Percentiles rank a stretch among this genome's conserved stretches.
Evolutionary conservation across 2,329 filamentous ascomycete genomes (phyloP).

Genomic region (Thielaviopsis ethacetica): DNA sequence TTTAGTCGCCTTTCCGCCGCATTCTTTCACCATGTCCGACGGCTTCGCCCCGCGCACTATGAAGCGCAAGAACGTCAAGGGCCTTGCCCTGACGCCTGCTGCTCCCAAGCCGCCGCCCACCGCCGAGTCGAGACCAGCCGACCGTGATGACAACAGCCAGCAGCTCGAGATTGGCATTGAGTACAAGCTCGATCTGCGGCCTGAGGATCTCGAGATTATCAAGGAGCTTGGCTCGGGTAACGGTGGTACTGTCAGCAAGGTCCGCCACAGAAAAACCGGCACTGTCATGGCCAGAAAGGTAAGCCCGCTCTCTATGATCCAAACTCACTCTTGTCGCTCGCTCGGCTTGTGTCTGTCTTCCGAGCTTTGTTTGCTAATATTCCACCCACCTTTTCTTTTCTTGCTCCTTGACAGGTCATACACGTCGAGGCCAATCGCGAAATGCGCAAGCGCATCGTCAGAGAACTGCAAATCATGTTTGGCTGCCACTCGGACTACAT

Average conservation of each 20-base stretch:
- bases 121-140: slow-evolving; percentile 51
- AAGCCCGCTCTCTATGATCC: slow-evolving; percentile 5
- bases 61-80: slow-evolving; percentile 99
- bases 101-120: slow-evolving; percentile 56
- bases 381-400: not conserved
- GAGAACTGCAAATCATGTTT: slow-evolving; percentile 96
- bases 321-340: not conserved
- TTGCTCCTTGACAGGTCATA: slow-evolving; percentile 51
- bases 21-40: slow-evolving; percentile 36
- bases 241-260: slow-evolving; percentile 95
- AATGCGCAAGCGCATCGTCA: slow-evolving; percentile 88
- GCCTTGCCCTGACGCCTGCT: slow-evolving; percentile 69
- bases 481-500: slow-evolving; percentile 95
- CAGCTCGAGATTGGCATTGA: slow-evolving; percentile 91
- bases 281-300: slow-evolving; percentile 98
- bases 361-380: not conserved
- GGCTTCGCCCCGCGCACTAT: slow-evolving; percentile 58
- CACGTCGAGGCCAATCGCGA: slow-evolving; percentile 97
- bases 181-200: slow-evolving; percentile 82
- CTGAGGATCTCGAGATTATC: slow-evolving; percentile 80
- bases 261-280: slow-evolving; percentile 84
- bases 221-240: slow-evolving; percentile 94
- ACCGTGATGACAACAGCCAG: slow-evolving; percentile 40
- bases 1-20: not conserved
- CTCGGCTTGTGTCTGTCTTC: not conserved